These are phyloP conservation scores for Plasmopara halstedii DNA, from an alignment of 352 stramenopile species.

Conservation along the genomic window DNA sequence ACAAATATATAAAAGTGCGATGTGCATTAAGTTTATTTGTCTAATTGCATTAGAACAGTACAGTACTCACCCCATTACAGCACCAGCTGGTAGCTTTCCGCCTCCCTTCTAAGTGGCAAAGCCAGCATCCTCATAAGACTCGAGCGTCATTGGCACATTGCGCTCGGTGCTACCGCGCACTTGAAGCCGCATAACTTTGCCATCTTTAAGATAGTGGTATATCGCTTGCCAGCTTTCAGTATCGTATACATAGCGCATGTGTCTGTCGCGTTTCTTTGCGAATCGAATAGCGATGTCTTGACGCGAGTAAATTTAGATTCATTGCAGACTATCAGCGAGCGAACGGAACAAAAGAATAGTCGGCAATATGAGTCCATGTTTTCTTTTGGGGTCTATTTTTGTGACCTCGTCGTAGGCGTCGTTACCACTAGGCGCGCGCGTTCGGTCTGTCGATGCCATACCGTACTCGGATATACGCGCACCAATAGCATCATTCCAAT, in stretches of 20 bases:
- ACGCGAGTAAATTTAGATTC: background rate
- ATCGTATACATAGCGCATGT: background rate
- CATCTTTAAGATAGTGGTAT: background rate
- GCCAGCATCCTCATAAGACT: background rate
- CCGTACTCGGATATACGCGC: background rate
- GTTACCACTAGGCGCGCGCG: background rate
- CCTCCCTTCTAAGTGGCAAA: background rate
- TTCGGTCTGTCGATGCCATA: background rate
- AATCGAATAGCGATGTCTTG: background rate
- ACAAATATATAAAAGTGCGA: too few species aligned
- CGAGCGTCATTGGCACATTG: background rate
- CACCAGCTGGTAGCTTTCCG: too few species aligned
- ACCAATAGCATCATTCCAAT: background rate
- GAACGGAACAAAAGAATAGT: background rate
- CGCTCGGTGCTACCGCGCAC: background rate
- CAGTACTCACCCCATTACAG: too few species aligned
- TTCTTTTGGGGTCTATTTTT: background rate
- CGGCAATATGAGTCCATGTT: background rate
- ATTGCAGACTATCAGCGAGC: background rate
- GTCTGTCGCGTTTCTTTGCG: background rate
- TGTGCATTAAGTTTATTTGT: too few species aligned
- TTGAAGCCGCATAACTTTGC: background rate
- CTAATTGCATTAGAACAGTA: too few species aligned
- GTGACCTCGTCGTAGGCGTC: background rate
- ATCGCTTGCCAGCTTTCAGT: background rate